phyloP scores from a whole-genome alignment of 495 filamentous ascomycete species.

The Xylaria acuta region DNA sequence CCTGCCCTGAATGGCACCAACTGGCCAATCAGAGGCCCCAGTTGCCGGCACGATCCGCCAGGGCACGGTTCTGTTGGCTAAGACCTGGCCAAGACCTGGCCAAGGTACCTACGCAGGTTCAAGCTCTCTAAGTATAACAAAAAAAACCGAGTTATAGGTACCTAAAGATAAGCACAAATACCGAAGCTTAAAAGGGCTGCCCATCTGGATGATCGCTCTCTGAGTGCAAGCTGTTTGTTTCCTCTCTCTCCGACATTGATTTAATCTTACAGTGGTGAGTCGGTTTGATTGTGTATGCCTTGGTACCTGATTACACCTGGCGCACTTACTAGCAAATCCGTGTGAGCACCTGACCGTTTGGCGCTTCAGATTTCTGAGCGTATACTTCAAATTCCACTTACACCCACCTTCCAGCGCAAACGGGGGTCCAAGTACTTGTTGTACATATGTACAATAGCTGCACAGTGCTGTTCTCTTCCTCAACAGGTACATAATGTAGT shows the following conservation, averaged over 20 bases:
- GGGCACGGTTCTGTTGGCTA: constrained; percentile 18
- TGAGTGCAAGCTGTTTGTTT: neutral
- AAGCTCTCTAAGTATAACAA: no score
- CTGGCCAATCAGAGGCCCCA: constrained; percentile 14
- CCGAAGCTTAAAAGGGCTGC: neutral
- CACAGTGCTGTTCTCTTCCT: neutral
- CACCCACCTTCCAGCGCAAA: neutral
- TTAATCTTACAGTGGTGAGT: neutral
- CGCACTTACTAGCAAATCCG: neutral
- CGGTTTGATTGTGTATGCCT: neutral
- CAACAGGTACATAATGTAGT: no score
- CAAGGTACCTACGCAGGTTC: no score
- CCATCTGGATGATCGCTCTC: neutral
- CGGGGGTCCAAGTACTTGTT: neutral
- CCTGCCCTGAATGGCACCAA: neutral
- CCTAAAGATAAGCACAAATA: neutral
- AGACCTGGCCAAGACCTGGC: neutral
- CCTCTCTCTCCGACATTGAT: neutral
- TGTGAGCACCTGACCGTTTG: constrained; percentile 1
- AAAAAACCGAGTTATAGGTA: neutral
- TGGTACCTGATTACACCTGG: neutral
- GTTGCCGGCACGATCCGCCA: constrained; percentile 15
- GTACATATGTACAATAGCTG: neutral
- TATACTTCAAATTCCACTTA: neutral
- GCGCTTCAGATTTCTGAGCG: neutral